Percentiles rank a stretch among this genome's conserved stretches.
These are phyloP conservation scores for Apiotrichum brassicae DNA, from an alignment of 1,284 basidiomycete species.

Conservation along the genomic window DNA sequence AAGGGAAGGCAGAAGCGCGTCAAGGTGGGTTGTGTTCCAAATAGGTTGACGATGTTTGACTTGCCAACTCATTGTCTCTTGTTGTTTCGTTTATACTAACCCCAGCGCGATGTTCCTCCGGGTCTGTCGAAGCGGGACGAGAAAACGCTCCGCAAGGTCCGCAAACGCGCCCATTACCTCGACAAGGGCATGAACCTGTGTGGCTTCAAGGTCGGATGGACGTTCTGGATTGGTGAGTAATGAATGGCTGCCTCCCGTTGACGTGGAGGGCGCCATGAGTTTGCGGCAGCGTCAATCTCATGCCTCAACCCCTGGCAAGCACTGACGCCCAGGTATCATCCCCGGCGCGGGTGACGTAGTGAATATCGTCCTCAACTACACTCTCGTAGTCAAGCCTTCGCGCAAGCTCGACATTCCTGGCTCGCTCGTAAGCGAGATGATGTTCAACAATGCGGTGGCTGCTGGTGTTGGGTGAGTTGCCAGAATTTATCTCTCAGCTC, in stretches of 20 bases:
- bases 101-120: conserved; percentile 63
- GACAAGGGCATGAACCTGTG: conserved; percentile 83
- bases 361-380: conserved; percentile 56
- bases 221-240: conserved; percentile 63
- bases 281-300: too few relatives aligned
- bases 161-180: conserved; percentile 74
- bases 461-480: conserved; percentile 55
- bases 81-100: too few relatives aligned
- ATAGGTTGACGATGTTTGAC: background rate
- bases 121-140: conserved; percentile 72
- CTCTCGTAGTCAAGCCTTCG: conserved; percentile 70
- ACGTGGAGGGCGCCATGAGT: too few relatives aligned
- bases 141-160: conserved; percentile 67
- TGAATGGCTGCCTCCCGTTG: too few relatives aligned
- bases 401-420: conserved; percentile 57
- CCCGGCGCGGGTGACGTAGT: conserved; percentile 42
- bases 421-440: conserved; percentile 67
- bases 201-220: conserved; percentile 81
- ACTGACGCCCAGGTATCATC: conserved; percentile 36
- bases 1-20: conserved; percentile 62
- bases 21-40: conserved; percentile 52
- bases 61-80: too few relatives aligned
- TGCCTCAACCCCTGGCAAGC: too few relatives aligned
- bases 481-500: too few relatives aligned
- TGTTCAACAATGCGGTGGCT: conserved; percentile 70